Conservation (phyloP, 2,329 filamentous ascomycete species). For the Phaeomoniella chlamydospora region DNA sequence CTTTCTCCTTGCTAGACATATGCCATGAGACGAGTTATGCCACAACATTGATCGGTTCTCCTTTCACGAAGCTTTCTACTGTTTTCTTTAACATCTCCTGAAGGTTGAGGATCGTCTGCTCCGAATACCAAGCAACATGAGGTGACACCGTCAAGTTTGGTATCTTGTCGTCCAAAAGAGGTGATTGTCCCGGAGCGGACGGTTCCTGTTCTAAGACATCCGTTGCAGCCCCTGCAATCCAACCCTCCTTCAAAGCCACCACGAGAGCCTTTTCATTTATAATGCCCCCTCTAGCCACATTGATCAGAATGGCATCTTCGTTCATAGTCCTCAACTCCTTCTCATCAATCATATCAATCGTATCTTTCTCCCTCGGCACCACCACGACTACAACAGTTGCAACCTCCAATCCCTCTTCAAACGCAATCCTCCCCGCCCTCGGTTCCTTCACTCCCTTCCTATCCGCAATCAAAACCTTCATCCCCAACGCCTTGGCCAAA, state of each 20-base stretch:
- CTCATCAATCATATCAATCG: constrained; percentile 18
- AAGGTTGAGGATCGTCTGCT: constrained; percentile 31
- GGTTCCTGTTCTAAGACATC: constrained; percentile 38
- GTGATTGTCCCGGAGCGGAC: constrained; percentile 24
- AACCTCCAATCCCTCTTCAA: constrained; percentile 15
- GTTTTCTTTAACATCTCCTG: constrained; percentile 28
- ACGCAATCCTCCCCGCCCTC: constrained; percentile 8
- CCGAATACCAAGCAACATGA: constrained; percentile 39
- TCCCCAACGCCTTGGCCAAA: constrained; percentile 30
- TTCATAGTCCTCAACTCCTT: constrained; percentile 30
- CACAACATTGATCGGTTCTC: constrained; percentile 12
- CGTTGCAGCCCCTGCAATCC: constrained; percentile 33
- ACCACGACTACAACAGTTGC: constrained; percentile 18
- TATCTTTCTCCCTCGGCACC: constrained; percentile 16
- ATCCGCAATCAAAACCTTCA: constrained; percentile 34
- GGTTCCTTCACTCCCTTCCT: constrained; percentile 20
- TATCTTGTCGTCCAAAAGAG: constrained; percentile 27
- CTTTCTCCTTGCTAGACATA: too few species aligned
- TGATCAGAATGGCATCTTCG: constrained; percentile 29
- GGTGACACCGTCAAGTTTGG: constrained; percentile 37
- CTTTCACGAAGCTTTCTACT: constrained; percentile 29
- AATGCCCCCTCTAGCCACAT: constrained; percentile 35
- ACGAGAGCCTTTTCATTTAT: constrained; percentile 35
- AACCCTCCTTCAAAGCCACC: constrained; percentile 25
- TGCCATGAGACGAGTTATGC: too few species aligned